These are phyloP conservation scores for Rhodotorula babjevae DNA, from an alignment of 768 basidiomycete genomes.

Conservation along the genomic window DNA sequence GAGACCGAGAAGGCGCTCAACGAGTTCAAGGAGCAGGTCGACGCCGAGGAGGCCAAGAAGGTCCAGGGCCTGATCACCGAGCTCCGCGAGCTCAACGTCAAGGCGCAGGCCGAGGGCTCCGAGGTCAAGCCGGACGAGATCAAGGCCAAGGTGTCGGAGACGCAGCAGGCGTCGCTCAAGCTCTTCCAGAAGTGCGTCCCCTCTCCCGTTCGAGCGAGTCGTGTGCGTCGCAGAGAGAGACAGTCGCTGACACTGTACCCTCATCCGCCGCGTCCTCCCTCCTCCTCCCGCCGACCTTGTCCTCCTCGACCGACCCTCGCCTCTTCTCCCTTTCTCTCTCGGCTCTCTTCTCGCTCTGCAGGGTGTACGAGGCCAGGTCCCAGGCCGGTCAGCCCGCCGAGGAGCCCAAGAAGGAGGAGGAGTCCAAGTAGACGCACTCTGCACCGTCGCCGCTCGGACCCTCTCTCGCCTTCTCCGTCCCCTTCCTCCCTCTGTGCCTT, in stretches of 20 bases:
- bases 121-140: conserved; percentile 77
- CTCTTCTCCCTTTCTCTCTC: no score
- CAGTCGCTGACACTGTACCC: neutral
- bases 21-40: conserved; percentile 97
- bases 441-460: no score
- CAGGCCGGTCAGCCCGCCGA: neutral
- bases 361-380: conserved; percentile 11
- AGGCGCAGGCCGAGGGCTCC: conserved; percentile 81
- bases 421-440: conserved; percentile 6
- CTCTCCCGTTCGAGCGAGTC: no score
- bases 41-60: conserved; percentile 86
- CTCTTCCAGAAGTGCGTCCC: conserved; percentile 16
- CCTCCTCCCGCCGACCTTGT: no score
- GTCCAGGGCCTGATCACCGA: conserved; percentile 79
- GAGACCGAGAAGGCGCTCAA: conserved; percentile 98
- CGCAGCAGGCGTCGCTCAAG: conserved; percentile 57
- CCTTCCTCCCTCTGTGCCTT: neutral
- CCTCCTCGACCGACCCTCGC: neutral
- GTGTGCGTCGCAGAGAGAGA: no score
- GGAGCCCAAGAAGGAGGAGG: conserved; percentile 15
- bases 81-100: conserved; percentile 78
- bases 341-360: neutral
- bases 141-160: conserved; percentile 86
- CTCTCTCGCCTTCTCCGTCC: neutral
- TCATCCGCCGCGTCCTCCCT: neutral